Base-by-base conservation (phyloP, 2,329 filamentous ascomycete genomes). In the Alternaria gaisen region DNA sequence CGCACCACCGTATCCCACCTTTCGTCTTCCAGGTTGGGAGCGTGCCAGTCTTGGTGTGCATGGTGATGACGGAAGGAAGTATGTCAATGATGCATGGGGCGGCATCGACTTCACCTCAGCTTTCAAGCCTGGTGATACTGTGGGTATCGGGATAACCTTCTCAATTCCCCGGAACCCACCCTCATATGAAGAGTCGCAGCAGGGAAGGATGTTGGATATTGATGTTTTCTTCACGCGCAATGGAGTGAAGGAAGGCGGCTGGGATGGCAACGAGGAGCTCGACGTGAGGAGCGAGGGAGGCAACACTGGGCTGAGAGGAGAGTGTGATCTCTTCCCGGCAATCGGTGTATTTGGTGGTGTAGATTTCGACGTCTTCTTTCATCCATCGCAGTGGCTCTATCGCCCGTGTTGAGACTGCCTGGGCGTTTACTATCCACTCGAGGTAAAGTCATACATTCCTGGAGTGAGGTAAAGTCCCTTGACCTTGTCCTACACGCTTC, bases 21-120 rank as follows among this genome's bases (percentile, higher is more conserved):
- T 92, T 81, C 86, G 92, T 8, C 84, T 94, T 61, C 92, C 92
- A 0, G 92, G 92, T 2, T 94, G 91, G 92, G 90, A 95, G 73
- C 85, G 91, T 34, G 91, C 86, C 18, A 90, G 87, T 64, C 72
- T 94, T 14, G 92, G 84, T 1, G 87, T 94, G n/a, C 92, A 94
- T 74, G 88, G 90, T 47, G 92, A 94, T 75, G 92, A 94, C 76
- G 92, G 92, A 0, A 85, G 90, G 69, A 86, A 86, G 75, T 95
- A 90, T 75, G 84, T 93, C 70, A 92, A 93, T 73, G 90, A 94
- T 75, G 83, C 84, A 8, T 90, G 86, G 82, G 91, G 92, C 22
- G 92, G 92, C 18, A 86, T 86, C 64, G 83, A 87, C 57, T 94
- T 94, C 64, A 88, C 88, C 0, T 69, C 75, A 10, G 83, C 87